Evolutionary conservation across 2,329 filamentous ascomycete species (phyloP), one percentile per base, ranked within the genome.

Genomic region (Esteya vermicola): DNA sequence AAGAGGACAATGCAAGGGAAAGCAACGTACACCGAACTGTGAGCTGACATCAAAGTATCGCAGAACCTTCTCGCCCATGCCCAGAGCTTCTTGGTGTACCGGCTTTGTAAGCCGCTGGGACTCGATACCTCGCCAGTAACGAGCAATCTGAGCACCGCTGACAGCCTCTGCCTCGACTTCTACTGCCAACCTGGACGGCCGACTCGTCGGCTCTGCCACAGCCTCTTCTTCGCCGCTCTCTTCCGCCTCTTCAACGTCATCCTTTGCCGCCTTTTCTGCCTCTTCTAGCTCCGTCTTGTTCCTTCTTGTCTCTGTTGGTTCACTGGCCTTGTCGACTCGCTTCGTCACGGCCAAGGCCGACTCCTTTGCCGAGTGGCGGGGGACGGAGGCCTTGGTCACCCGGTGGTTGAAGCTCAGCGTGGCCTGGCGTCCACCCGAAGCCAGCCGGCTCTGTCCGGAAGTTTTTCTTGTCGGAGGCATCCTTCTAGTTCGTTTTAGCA

Each of bases 41-140:
- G 74, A 84, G 53, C 80, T 91, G 48, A 93, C 81, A 57, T 98
- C 91, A 60, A 91, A 98, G 56, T 94, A 84, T 47, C 89, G 69
- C 52, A 96, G 60, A 21, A 96, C 76, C 65, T 89, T 94, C 67
- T 96, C 88, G 41, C 81, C 69, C 34, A 82, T 49, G 10, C 67
- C 70, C 49, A 96, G 55, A 3, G 68, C 78, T 51, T 79, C 60
- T 60, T 93, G 85, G 53, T 96, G 91, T 27, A 93, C 77, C 50
- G 81, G 65, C 32, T 73, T 72, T 16, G 83, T 74, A 43, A 68
- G 69, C 49, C 85, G 69, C 51, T 76, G 68, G 31, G 64, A 63
- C 63, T 94, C 85, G 48, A 89, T 75, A 10, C 58, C 58, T 48
- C 65, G 65, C 86, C 86, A 95, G 57, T 94, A 95, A 52, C 66